Base-by-base conservation (phyloP, 441 rosid genomes). In the Erysimum cheiri region DNA sequence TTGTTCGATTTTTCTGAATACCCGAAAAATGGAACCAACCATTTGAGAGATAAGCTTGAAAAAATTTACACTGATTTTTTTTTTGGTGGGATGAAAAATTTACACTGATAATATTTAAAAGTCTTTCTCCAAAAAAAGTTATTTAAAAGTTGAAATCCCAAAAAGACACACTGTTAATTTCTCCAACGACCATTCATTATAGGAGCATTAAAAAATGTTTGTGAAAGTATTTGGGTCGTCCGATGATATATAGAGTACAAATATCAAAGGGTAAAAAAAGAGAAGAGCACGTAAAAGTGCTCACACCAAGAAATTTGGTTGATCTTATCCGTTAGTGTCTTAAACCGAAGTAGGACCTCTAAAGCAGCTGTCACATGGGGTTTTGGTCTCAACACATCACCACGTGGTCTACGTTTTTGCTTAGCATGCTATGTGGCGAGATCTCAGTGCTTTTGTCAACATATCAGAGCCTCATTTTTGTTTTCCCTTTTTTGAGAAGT, bases 271-370 rank as follows among this genome's bases (percentile, higher is more conserved):
- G 73, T 15, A 6, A 15, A 15, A 28, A 61, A 62, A 6, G 11
- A 4, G 0, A 35, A 36, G 63, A 63, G 50, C 50, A 55, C 17
- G 55, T 22, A 5, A 62, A 64, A 10, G 15, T 35, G 62, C 33
- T 8, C 40, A 46, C 3, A 41, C 26, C 15, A 14, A 54, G 67
- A 52, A 17, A 31, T 22, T 40, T 0, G 37, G 6, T 72, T 66
- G 77, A 66, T 59, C 72, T 73, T 66, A 73, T 73, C 77, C 72
- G 61, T 59, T 73, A 72, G 71, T 72, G 66, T 60, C 43, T 64
- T 36, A 57, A 55, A 48, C 67, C 61, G 24, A 59, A 41, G 72
- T 73, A 56, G 77, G 67, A 33, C 67, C 71, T 24, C 1, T 32
- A n/a, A 73, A 22, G 24, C 39, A 66, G 77, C 77, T 73, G 77